Conservation (phyloP, 345 rosid genomes). For the Salix udensis region DNA sequence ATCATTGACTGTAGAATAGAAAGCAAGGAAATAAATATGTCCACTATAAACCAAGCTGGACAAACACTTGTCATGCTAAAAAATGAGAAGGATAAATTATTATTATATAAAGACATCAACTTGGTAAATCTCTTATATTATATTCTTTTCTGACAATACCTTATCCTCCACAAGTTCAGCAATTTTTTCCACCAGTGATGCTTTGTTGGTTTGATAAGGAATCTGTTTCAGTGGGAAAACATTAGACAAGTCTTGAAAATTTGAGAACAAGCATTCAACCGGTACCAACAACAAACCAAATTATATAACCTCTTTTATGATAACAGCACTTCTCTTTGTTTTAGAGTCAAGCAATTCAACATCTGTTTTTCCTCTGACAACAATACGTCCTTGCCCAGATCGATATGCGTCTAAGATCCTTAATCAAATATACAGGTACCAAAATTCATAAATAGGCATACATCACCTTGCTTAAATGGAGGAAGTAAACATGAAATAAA, state of each 20-base stretch:
- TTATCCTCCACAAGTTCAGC: conserved; percentile 93
- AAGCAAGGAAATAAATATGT: too few species aligned
- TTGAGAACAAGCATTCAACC: conserved; percentile 9
- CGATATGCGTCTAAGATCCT: conserved; percentile 94
- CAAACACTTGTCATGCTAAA: background rate
- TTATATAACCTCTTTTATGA: conserved; percentile 73
- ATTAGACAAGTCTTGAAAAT: background rate
- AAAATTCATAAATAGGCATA: conserved; percentile 8
- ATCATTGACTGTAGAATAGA: too few species aligned
- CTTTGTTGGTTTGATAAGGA: conserved; percentile 91
- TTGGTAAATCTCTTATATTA: background rate
- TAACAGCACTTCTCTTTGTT: conserved; percentile 67
- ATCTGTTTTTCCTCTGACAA: conserved; percentile 82
- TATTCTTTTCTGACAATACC: conserved; percentile 37
- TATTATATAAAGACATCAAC: background rate
- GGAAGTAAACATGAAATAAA: background rate
- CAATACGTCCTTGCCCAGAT: conserved; percentile 77
- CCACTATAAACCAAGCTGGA: too few species aligned
- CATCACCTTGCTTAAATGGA: background rate
- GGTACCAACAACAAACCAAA: conserved; percentile 6
- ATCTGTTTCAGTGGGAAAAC: conserved; percentile 48
- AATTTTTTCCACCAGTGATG: conserved; percentile 88
- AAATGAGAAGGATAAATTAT: background rate
- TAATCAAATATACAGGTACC: conserved; percentile 17
- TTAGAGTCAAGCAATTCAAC: conserved; percentile 76